Percentiles rank a stretch among this genome's conserved stretches.
phyloP scores from a whole-genome alignment of 2,329 filamentous ascomycete genomes.

The Shiraia bambusicola region DNA sequence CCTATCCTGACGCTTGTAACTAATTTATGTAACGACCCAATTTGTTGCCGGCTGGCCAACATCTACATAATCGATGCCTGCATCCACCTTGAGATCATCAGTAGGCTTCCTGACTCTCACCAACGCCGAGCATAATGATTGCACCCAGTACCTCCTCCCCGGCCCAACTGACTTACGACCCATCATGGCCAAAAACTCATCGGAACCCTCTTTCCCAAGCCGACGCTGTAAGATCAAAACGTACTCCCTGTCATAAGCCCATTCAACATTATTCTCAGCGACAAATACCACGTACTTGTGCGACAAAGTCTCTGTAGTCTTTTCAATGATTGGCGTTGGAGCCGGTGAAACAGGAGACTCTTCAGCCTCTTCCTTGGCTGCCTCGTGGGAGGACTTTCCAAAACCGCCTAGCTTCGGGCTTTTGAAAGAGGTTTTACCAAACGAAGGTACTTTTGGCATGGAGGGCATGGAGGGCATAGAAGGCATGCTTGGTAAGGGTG shows the following conservation, averaged over 20 bases:
- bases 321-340: conserved; percentile 5
- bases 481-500: neutral
- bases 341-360: neutral
- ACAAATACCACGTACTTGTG: conserved; percentile 18
- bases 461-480: neutral
- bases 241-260: conserved; percentile 15
- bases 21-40: conserved; percentile 16
- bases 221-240: conserved; percentile 10
- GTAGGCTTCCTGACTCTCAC: conserved; percentile 4
- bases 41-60: conserved; percentile 9
- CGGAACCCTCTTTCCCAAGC: conserved; percentile 5
- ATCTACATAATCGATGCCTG: conserved; percentile 12
- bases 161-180: conserved; percentile 12
- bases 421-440: conserved; percentile 11
- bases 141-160: conserved; percentile 13
- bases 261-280: conserved; percentile 14
- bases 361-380: conserved; percentile 4
- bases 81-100: conserved; percentile 13
- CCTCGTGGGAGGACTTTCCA: conserved; percentile 6
- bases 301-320: conserved; percentile 5
- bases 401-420: conserved; percentile 9
- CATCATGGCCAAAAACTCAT: conserved; percentile 13
- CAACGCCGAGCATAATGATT: conserved; percentile 11
- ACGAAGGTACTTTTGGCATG: conserved; percentile 13
- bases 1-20: too few species aligned